A percentile compares a stretch with the other conserved stretches of the same genome.
Conservation (phyloP, 2,329 filamentous ascomycete species). For the Pseudogymnoascus sp. region DNA sequence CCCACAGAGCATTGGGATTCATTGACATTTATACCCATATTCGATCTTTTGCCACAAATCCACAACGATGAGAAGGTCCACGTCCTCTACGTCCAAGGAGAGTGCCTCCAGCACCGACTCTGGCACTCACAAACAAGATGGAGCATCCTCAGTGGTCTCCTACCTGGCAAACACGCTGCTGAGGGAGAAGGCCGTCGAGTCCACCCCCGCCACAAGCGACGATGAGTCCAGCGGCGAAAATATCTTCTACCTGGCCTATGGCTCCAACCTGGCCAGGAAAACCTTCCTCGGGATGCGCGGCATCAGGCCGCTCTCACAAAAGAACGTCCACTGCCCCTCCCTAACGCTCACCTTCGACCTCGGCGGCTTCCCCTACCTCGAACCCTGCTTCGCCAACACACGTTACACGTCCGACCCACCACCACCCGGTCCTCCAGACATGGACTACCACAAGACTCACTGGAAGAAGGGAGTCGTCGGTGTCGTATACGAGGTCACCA, state of each 20-base stretch:
- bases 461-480: conserved; percentile 84
- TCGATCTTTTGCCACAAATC: not conserved
- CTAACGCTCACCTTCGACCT: conserved; percentile 78
- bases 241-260: conserved; percentile 79
- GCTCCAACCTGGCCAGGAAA: conserved; percentile 75
- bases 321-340: conserved; percentile 75
- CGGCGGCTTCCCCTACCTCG: conserved; percentile 74
- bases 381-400: conserved; percentile 92
- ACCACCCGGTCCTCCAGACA: conserved; percentile 19
- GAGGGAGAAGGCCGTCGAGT: not conserved
- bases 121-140: not conserved
- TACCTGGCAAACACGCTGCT: not conserved
- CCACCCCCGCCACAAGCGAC: conserved; percentile 14
- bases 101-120: not conserved
- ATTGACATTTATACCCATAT: not conserved
- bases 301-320: conserved; percentile 71
- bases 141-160: not conserved
- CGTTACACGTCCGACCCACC: conserved; percentile 38
- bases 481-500: conserved; percentile 91
- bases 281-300: conserved; percentile 73
- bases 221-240: conserved; percentile 33
- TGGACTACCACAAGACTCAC: conserved; percentile 44
- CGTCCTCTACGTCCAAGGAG: not conserved
- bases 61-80: not conserved
- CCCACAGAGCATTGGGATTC: not conserved